Conservation (phyloP, 1,139 yeast species). For the Eremothecium coryli region DNA sequence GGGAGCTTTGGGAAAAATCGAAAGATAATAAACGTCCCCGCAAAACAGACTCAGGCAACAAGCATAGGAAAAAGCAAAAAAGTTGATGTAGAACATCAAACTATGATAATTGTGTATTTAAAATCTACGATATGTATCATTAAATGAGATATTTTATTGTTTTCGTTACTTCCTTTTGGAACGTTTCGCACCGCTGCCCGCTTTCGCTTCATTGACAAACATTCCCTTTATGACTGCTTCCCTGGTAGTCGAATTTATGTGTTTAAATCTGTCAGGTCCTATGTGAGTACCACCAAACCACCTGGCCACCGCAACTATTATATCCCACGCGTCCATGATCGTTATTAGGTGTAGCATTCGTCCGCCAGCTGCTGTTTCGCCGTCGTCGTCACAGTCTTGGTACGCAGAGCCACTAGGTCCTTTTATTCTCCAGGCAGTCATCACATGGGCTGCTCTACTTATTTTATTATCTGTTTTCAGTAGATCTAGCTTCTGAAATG, state of each 20-base stretch:
- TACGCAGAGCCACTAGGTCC: conserved; percentile 41
- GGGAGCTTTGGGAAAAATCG: background rate
- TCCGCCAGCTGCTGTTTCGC: conserved; percentile 95
- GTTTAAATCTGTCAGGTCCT: conserved; percentile 92
- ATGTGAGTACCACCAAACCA: conserved; percentile 93
- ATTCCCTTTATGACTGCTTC: conserved; percentile 68
- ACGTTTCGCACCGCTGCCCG: conserved; percentile 5
- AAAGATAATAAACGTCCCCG: conserved; percentile 1
- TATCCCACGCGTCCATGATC: conserved; percentile 77
- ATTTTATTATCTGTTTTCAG: conserved; percentile 60
- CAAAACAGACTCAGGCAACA: no score
- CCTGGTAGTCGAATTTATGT: conserved; percentile 80
- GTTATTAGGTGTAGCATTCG: conserved; percentile 71
- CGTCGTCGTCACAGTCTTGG: conserved; percentile 94
- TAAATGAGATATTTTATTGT: background rate
- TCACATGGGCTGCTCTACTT: conserved; percentile 64
- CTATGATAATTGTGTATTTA: no score
- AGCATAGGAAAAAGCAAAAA: no score
- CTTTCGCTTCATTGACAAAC: conserved; percentile 26
- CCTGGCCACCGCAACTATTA: conserved; percentile 70
- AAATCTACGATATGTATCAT: background rate
- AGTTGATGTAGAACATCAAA: no score
- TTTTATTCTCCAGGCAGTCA: conserved; percentile 76
- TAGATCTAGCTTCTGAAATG: conserved; percentile 40
- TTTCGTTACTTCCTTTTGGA: background rate